phyloP scores from a whole-genome alignment of 2,329 filamentous ascomycete species.

The Talaromyces marneffei region DNA sequence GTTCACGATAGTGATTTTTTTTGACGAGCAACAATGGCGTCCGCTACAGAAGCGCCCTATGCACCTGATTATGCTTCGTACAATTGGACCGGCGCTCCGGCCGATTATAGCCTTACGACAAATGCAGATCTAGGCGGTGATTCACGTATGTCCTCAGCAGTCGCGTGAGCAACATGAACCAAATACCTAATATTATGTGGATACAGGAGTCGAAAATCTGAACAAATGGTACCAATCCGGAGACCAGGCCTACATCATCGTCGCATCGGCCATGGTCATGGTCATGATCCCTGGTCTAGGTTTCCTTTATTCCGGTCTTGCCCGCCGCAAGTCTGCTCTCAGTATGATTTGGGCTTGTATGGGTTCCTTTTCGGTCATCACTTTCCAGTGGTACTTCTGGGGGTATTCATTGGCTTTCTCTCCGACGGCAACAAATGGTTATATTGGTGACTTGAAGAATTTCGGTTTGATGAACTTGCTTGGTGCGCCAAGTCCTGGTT shows the following conservation, averaged over 20 bases:
- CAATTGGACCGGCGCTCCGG: slow-evolving; percentile 44
- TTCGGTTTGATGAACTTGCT: slow-evolving; percentile 85
- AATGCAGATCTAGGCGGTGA: slow-evolving; percentile 64
- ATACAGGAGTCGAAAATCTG: slow-evolving; percentile 69
- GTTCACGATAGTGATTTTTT: not conserved
- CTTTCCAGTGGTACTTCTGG: slow-evolving; percentile 99
- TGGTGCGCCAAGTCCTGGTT: slow-evolving; percentile 78
- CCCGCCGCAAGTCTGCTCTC: slow-evolving; percentile 93
- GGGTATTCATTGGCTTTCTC: slow-evolving; percentile 95
- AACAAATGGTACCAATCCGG: slow-evolving; percentile 94
- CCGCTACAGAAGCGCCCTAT: slow-evolving; percentile 27
- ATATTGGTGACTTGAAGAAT: slow-evolving; percentile 83
- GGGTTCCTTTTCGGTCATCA: slow-evolving; percentile 83
- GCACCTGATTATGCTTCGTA: slow-evolving; percentile 44
- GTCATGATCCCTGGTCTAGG: slow-evolving; percentile 95
- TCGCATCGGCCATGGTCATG: slow-evolving; percentile 86
- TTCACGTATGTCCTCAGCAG: slow-evolving; percentile 58
- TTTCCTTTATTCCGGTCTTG: slow-evolving; percentile 94
- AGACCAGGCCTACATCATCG: slow-evolving; percentile 88
- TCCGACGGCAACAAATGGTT: slow-evolving; percentile 71
- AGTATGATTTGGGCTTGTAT: slow-evolving; percentile 97
- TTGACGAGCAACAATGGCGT: slow-evolving; percentile 22
- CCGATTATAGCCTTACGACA: slow-evolving; percentile 41
- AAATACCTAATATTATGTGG: not conserved
- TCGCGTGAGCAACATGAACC: not conserved